Conservation (phyloP, 306 rosid species). For the Inga oerstediana region DNA sequence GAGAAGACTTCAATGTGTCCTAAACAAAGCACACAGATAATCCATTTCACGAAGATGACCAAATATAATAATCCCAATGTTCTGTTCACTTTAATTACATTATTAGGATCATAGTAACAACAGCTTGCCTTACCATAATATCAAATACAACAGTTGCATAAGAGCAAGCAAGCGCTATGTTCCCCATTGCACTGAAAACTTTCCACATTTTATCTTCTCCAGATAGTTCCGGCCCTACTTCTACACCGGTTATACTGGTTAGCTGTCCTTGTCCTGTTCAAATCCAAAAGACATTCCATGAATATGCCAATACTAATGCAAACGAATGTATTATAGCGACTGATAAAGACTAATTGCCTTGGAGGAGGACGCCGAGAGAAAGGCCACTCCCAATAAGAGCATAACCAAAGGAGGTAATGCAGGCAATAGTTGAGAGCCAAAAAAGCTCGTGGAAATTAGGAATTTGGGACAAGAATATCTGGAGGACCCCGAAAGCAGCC, state of each 20-base stretch:
- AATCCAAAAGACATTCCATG: too few species aligned
- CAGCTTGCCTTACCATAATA: slow-evolving; percentile 47
- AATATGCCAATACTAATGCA: too few species aligned
- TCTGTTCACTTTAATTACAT: not conserved
- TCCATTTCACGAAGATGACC: not conserved
- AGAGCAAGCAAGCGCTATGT: slow-evolving; percentile 67
- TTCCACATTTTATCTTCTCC: slow-evolving; percentile 53
- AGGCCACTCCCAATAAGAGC: slow-evolving; percentile 54
- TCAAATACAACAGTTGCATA: slow-evolving; percentile 54
- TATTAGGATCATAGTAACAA: not conserved
- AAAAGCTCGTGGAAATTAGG: slow-evolving; percentile 59
- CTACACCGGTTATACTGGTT: slow-evolving; percentile 43
- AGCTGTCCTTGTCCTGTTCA: slow-evolving; percentile 46
- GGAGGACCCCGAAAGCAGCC: slow-evolving; percentile 51
- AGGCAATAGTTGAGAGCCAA: slow-evolving; percentile 64
- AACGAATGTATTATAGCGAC: too few species aligned
- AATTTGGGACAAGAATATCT: slow-evolving; percentile 63
- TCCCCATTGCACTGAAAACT: slow-evolving; percentile 60
- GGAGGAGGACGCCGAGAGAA: slow-evolving; percentile 42
- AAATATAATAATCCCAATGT: not conserved
- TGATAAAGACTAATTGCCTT: slow-evolving; percentile 35
- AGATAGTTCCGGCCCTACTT: slow-evolving; percentile 42
- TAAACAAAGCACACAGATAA: slow-evolving; percentile 29
- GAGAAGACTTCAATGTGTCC: slow-evolving; percentile 72
- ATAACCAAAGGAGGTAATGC: slow-evolving; percentile 68